These are phyloP conservation scores for Olyra latifolia DNA, from an alignment of 176 grass and related monocot species.

Conservation along the genomic window DNA sequence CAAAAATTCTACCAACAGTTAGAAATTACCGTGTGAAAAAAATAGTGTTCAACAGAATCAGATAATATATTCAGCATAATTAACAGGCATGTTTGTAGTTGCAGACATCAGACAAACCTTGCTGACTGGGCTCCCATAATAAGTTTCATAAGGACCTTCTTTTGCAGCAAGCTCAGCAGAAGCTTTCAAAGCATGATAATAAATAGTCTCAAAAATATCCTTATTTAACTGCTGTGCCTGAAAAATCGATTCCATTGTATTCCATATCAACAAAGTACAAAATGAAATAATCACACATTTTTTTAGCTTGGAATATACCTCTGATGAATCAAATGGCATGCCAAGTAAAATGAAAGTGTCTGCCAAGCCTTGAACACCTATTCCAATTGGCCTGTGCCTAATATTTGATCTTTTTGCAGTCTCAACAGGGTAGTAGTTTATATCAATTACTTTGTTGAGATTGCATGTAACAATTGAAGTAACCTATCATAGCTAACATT, in stretches of 20 bases:
- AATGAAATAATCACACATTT: not conserved
- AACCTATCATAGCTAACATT: conserved; percentile 48
- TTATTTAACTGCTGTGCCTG: conserved; percentile 71
- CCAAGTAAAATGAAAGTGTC: conserved; percentile 82
- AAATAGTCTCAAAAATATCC: conserved; percentile 76
- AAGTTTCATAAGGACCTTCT: conserved; percentile 74
- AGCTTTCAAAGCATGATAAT: conserved; percentile 72
- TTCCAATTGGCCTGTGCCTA: conserved; percentile 68
- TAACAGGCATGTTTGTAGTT: not conserved
- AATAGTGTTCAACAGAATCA: not conserved
- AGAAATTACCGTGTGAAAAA: not conserved
- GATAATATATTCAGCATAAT: not conserved
- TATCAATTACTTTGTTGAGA: conserved; percentile 92
- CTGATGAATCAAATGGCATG: conserved; percentile 79
- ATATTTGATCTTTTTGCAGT: conserved; percentile 74
- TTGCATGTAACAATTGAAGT: conserved; percentile 75
- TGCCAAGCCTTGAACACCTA: conserved; percentile 72
- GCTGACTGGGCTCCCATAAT: conserved; percentile 59
- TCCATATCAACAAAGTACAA: not conserved
- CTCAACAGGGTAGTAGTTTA: conserved; percentile 85
- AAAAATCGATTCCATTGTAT: conserved; percentile 15
- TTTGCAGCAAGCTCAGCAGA: conserved; percentile 62
- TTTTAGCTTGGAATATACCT: conserved; percentile 41
- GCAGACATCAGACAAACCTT: conserved; percentile 44
- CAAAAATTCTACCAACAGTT: not conserved